A percentile compares a stretch with the other conserved stretches of the same genome.
phyloP scores from a whole-genome alignment of 257 asterid genomes.

The Solanum etuberosum region DNA sequence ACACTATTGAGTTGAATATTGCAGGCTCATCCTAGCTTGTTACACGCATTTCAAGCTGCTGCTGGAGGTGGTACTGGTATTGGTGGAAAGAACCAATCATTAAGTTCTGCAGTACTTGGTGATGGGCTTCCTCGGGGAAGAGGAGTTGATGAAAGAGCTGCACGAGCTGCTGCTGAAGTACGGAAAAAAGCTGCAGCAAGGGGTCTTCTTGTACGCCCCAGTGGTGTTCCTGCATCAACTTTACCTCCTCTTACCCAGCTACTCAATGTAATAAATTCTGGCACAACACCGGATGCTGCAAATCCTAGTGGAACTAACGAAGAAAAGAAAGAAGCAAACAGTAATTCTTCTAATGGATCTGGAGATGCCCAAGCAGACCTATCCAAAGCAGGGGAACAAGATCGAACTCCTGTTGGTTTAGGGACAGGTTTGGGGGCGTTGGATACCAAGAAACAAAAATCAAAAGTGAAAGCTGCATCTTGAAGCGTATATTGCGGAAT shows the following conservation, averaged over 20 bases:
- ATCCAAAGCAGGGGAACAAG: conserved; percentile 18
- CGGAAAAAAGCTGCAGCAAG: conserved; percentile 90
- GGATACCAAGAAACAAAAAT: conserved; percentile 57
- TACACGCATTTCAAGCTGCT: conserved; percentile 81
- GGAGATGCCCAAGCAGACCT: conserved; percentile 10
- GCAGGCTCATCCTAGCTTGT: conserved; percentile 83
- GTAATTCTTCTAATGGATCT: conserved; percentile 24
- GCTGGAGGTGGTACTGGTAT: conserved; percentile 20
- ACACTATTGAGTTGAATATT: background rate
- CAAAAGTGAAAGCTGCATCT: conserved; percentile 37
- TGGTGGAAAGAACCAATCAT: conserved; percentile 36
- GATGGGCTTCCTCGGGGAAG: conserved; percentile 57
- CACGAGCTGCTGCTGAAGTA: conserved; percentile 74
- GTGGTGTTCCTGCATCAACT: conserved; percentile 49
- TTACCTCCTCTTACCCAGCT: conserved; percentile 57
- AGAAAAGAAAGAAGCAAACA: conserved; percentile 30
- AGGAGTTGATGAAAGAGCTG: conserved; percentile 86
- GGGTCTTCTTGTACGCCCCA: conserved; percentile 65
- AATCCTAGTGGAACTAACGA: conserved; percentile 13
- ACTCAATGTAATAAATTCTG: conserved; percentile 45
- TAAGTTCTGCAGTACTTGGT: conserved; percentile 28
- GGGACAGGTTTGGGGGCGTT: conserved; percentile 59
- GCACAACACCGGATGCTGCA: conserved; percentile 17
- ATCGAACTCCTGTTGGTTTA: conserved; percentile 60
- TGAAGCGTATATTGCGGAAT: conserved; percentile 1